Conservation (phyloP, 257 asterid species). For the Leptodermis oblonga region DNA sequence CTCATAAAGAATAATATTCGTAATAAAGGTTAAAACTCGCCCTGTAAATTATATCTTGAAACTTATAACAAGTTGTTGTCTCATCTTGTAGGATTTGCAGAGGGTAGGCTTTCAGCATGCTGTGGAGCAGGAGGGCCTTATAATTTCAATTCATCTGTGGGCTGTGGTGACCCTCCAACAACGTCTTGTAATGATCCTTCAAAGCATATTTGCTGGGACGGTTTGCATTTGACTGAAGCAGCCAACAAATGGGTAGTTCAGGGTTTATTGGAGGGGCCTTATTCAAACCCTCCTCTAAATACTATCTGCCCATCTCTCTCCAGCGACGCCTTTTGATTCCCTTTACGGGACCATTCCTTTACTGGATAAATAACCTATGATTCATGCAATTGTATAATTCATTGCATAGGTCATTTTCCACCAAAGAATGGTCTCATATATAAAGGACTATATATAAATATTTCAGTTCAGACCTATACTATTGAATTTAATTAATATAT, state of each 20-base stretch:
- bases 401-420: too few relatives aligned
- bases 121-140: slow-evolving; percentile 52
- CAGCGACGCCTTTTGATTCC: not conserved
- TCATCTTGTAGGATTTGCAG: not conserved
- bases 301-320: slow-evolving; percentile 11
- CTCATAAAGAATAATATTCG: too few relatives aligned
- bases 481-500: too few relatives aligned
- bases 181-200: slow-evolving; percentile 36
- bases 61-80: too few relatives aligned
- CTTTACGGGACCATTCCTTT: not conserved
- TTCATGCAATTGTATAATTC: too few relatives aligned
- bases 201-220: slow-evolving; percentile 39
- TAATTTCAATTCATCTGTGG: slow-evolving; percentile 21
- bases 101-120: slow-evolving; percentile 23
- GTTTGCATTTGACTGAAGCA: slow-evolving; percentile 47
- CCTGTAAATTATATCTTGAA: too few relatives aligned
- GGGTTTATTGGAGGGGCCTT: slow-evolving; percentile 34
- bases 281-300: slow-evolving; percentile 28
- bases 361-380: too few relatives aligned
- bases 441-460: too few relatives aligned
- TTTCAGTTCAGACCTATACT: too few relatives aligned
- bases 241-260: slow-evolving; percentile 26
- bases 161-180: slow-evolving; percentile 27
- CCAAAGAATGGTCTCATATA: too few relatives aligned
- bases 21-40: too few relatives aligned